phyloP scores from a whole-genome alignment of 2,329 filamentous ascomycete species.

The Ophiobolus disseminans region DNA sequence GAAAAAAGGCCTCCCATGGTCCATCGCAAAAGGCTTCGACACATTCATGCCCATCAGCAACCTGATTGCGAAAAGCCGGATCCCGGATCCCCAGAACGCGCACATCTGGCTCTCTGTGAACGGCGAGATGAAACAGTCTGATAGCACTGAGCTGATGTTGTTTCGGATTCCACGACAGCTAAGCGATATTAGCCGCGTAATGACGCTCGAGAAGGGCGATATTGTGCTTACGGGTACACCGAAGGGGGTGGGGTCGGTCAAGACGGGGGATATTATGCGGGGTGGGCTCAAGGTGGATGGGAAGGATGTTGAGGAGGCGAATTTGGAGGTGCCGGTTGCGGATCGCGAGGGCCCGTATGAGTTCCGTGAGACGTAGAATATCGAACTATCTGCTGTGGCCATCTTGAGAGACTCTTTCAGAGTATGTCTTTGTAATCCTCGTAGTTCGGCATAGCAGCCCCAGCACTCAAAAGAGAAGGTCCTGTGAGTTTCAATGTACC shows the following conservation, averaged over 20 bases:
- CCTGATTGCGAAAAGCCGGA: slow-evolving; percentile 78
- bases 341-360: slow-evolving; percentile 79
- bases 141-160: slow-evolving; percentile 93
- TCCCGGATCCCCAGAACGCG: slow-evolving; percentile 86
- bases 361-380: slow-evolving; percentile 63
- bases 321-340: slow-evolving; percentile 81
- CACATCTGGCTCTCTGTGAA: slow-evolving; percentile 89
- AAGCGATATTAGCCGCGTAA: slow-evolving; percentile 91
- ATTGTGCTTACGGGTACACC: slow-evolving; percentile 96
- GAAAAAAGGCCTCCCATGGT: slow-evolving; percentile 95
- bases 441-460: too few species aligned
- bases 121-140: slow-evolving; percentile 76
- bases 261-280: slow-evolving; percentile 84
- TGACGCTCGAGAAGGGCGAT: slow-evolving; percentile 91
- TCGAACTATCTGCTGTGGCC: not conserved
- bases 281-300: slow-evolving; percentile 82
- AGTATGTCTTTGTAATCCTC: too few species aligned
- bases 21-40: slow-evolving; percentile 96
- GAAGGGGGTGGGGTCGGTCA: slow-evolving; percentile 89
- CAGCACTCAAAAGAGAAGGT: too few species aligned
- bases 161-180: slow-evolving; percentile 87
- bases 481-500: too few species aligned
- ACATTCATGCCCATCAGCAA: slow-evolving; percentile 91
- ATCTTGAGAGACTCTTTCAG: too few species aligned
- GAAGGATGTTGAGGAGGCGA: slow-evolving; percentile 83